Base-by-base conservation (phyloP, 148 eudicot species). In the Nepenthes gracilis region DNA sequence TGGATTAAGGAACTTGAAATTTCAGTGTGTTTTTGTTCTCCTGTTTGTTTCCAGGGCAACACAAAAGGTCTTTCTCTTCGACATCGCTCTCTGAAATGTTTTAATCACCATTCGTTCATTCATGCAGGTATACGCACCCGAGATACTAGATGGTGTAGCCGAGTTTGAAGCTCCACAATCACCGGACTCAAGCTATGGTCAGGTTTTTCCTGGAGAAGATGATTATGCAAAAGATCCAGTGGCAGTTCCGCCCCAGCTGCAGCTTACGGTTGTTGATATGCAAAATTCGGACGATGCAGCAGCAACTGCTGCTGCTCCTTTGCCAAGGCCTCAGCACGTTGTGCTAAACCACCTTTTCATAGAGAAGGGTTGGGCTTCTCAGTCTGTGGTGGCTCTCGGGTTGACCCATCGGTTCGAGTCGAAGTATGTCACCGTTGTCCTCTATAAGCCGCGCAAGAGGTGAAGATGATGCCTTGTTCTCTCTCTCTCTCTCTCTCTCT, bases 341-440 rank as follows among this genome's bases (percentile, higher is more conserved):
- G 85, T 86, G 70, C 84, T 90, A 57, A 80, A 90, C 80, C 97
- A 90, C 59, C 86, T 90, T 50, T 86, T 76, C 54, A 82, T 88
- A 33, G 85, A 88, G 60, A 88, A 80, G 67, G 87, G 87, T 37
- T 72, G 74, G 73, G 71, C 82, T 38, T 64, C 86, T 35, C 85
- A 67, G 77, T 85, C 96, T 5, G 79, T 85, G 33, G 94, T 90
- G 36, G 87, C 88, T 43, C 91, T 90, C 43, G 97, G 97, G 54
- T 60, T 82, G 61, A 80, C 90, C 35, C 90, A 86, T 35, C 59
- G 97, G 64, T 86, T 80, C 71, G 76, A 77, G 50, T 74, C 97
- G 33, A 90, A 86, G 70, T 86, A 86, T 15, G 87, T 86, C n/a
- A 90, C 94, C 9, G 88, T 84, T 57, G 84, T 86, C 65, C 81